Base-by-base conservation (phyloP, 208 protist species). In the Leishmania arabica region DNA sequence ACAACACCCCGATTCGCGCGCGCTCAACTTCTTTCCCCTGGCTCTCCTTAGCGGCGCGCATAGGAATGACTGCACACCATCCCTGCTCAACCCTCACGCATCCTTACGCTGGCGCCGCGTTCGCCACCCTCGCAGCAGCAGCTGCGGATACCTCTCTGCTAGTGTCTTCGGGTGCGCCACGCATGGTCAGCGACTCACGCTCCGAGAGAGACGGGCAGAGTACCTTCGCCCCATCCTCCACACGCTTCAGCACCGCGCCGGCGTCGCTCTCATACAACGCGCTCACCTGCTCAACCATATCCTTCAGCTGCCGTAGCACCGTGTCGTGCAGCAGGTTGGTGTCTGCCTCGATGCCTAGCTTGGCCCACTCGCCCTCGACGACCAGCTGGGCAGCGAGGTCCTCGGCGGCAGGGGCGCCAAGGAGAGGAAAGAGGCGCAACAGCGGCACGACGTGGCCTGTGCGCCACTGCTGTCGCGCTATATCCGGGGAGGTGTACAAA, bases 401-500 rank as follows among this genome's bases (percentile, higher is more conserved):
- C 79, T 98, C 93, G 17, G 95, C 90, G 17, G 89, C 91, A 0
- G 80, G 77, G 3, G 88, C 85, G 17, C 95, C 95, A 47, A 96
- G 86, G 37, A 92, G 74, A 15, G 92, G 91, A 81, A 95, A 97
- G 27, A 98, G 81, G 31, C 92, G 90, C 83, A 97, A 85, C 42
- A 98, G 91, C n/a, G 95, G 95, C 21, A 97, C 78, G 21, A 95
- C 90, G 54, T 81, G 85, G 78, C 96, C 95, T 5, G 81, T 88
- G n/a, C 92, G 83, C 93, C 95, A 98, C 79, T 92, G 85, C 79
- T 96, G 95, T 13, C 92, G 92, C 62, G 88, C 91, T 45, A 93
- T 76, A 53, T 98, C 95, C 15, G 92, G 89, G 24, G 92, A 95
- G 62, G 92, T 91, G 83, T 97, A 98, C 40, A 95, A 75, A 80